These are phyloP conservation scores for Pseudopithomyces chartarum DNA, from an alignment of 2,329 filamentous ascomycete genomes.

Conservation along the genomic window DNA sequence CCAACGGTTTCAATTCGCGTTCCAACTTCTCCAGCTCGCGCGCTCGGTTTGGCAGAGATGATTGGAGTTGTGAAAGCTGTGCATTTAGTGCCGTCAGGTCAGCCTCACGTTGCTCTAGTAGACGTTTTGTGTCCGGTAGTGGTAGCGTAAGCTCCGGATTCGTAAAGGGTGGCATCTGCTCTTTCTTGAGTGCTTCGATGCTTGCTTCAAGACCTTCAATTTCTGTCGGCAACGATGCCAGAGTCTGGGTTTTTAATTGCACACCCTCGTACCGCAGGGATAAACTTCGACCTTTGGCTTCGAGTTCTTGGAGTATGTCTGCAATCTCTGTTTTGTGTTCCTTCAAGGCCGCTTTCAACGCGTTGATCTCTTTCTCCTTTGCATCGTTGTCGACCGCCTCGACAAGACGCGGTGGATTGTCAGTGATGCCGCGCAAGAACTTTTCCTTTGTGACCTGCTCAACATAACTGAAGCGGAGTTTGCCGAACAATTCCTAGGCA, in stretches of 20 bases:
- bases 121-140: constrained; percentile 48
- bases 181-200: constrained; percentile 52
- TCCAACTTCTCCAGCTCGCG: constrained; percentile 70
- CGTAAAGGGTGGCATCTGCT: constrained; percentile 40
- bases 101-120: constrained; percentile 48
- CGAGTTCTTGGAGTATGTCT: constrained; percentile 73
- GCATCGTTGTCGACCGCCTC: constrained; percentile 74
- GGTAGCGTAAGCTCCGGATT: constrained; percentile 51
- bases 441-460: constrained; percentile 99
- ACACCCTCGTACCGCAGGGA: constrained; percentile 62
- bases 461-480: constrained; percentile 94
- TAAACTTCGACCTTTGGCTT: constrained; percentile 65
- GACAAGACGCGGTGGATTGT: constrained; percentile 85
- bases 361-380: constrained; percentile 62
- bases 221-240: constrained; percentile 57
- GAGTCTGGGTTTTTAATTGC: constrained; percentile 56
- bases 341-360: constrained; percentile 76
- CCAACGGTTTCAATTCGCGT: constrained; percentile 70
- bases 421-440: constrained; percentile 90
- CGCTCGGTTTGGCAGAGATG: constrained; percentile 67
- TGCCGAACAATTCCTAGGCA: constrained; percentile 84
- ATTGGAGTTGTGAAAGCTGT: constrained; percentile 58
- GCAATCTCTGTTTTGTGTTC: constrained; percentile 79
- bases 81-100: constrained; percentile 49
- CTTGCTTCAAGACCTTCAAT: constrained; percentile 58